Evolutionary conservation across 306 rosid species (phyloP).

Genomic region (Fragaria ananassa): DNA sequence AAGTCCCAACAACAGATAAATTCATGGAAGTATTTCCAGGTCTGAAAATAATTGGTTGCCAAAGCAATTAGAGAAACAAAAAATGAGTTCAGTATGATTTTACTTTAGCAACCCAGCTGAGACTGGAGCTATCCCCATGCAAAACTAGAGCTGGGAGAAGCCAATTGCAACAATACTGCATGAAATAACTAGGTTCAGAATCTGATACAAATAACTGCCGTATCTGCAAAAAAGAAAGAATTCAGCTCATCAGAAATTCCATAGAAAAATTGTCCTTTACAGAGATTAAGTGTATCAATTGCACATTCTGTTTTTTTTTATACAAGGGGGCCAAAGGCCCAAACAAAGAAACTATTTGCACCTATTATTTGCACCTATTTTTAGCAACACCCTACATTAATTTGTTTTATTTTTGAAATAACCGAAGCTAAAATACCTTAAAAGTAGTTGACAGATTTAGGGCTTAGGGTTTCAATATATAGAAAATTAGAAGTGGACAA

Average conservation of each 20-base stretch:
- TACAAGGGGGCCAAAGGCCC: too few species aligned
- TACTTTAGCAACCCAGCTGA: slow-evolving; percentile 79
- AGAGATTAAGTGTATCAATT: neutral
- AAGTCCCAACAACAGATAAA: neutral
- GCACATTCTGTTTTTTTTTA: too few species aligned
- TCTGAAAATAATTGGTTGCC: neutral
- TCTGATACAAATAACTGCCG: slow-evolving; percentile 73
- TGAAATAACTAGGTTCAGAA: slow-evolving; percentile 69
- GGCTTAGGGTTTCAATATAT: slow-evolving; percentile 8
- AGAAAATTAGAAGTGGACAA: neutral
- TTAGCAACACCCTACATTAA: neutral
- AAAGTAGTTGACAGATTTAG: neutral
- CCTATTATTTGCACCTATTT: too few species aligned
- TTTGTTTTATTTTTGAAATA: neutral
- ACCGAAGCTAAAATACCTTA: neutral
- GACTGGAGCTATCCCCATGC: slow-evolving; percentile 54
- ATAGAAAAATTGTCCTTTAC: neutral
- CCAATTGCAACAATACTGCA: slow-evolving; percentile 82
- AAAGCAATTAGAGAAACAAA: slow-evolving; percentile 2
- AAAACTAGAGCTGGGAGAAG: slow-evolving; percentile 87
- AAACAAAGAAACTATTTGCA: too few species aligned
- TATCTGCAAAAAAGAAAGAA: slow-evolving; percentile 49
- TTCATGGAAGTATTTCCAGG: neutral
- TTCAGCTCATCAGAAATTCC: neutral
- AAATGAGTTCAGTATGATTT: slow-evolving; percentile 14